Conservation (phyloP, 2,329 filamentous ascomycete genomes). For the Ramularia endophylla region DNA sequence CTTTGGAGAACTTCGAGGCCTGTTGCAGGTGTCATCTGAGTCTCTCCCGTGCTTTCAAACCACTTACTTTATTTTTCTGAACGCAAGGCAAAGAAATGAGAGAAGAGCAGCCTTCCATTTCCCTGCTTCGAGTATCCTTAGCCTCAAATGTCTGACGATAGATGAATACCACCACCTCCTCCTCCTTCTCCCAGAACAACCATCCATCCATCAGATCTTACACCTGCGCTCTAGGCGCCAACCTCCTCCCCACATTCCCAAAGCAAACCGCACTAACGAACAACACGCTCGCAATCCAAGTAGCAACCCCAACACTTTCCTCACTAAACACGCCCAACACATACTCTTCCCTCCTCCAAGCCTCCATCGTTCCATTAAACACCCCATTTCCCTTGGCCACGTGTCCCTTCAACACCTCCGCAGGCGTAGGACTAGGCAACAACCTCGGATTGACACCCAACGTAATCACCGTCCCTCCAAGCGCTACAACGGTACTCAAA, state of each 20-base stretch:
- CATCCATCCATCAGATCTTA: too few relatives aligned
- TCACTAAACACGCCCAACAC: constrained; percentile 50
- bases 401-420: constrained; percentile 27
- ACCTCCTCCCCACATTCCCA: constrained; percentile 82
- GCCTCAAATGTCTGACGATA: too few relatives aligned
- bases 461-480: constrained; percentile 67
- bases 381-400: constrained; percentile 8
- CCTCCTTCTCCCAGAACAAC: too few relatives aligned
- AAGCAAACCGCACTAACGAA: constrained; percentile 96
- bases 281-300: constrained; percentile 88
- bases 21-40: too few relatives aligned
- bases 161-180: too few relatives aligned
- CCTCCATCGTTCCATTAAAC: constrained; percentile 17
- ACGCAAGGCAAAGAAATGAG: too few relatives aligned
- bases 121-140: too few relatives aligned
- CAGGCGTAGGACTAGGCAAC: constrained; percentile 60
- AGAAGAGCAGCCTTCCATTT: too few relatives aligned
- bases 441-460: constrained; percentile 72
- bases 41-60: too few relatives aligned
- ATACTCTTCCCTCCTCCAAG: constrained; percentile 16
- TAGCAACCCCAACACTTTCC: constrained; percentile 64
- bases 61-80: too few relatives aligned
- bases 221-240: too few relatives aligned
- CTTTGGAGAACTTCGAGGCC: too few relatives aligned
- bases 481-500: constrained; percentile 66